Base-by-base conservation (phyloP, 805 yeast genomes). In the Wickerhamomyces subpelliculosus region DNA sequence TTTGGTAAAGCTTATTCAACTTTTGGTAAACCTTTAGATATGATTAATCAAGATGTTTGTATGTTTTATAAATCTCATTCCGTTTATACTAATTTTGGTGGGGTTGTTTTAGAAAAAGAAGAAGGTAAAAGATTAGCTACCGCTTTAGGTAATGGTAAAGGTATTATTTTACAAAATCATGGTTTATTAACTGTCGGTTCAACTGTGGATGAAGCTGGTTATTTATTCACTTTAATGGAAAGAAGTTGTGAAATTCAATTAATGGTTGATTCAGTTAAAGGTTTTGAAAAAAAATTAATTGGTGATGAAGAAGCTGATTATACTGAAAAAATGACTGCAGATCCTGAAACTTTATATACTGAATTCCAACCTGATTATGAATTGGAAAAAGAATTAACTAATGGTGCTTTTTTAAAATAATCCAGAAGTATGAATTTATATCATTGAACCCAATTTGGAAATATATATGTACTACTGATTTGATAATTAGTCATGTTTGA, bases 41-140 rank as follows among this genome's bases (percentile, higher is more conserved):
- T 84, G 93, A 51, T 84, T 43, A 83, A 78, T 61, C 94, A 84
- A 63, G 94, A 85, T 49, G 81, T 67, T 4, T 82, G 89, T 56
- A 62, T 68, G 10, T 75, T 85, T 48, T 79, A 80, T 66, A 73
- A 78, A 26, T 62, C 65, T 34, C 93, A 83, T 44, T 59, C 78
- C 1, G 88, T 84, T 4, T 82, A 81, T 58, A 42, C 52, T 16
- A 73, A 75, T 53, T 84, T 83, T 57, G 93, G 93, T 23, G 94
- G 94, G 28, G 84, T 84, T 39, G 94, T 87, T 0, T 48, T 82
- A 21, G 84, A 79, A 47, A 65, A 61, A 18, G 74, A 70, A 36
- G 89, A 82, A 55, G 88, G 88, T 22, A 51, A 57, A 32, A 70
- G 67, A 32, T 70, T 82, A 39, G 87, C 88, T 6, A 57, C 60